These are phyloP conservation scores for Talaromyces funiculosus DNA, from an alignment of 2,329 filamentous ascomycete species.

Conservation along the genomic window DNA sequence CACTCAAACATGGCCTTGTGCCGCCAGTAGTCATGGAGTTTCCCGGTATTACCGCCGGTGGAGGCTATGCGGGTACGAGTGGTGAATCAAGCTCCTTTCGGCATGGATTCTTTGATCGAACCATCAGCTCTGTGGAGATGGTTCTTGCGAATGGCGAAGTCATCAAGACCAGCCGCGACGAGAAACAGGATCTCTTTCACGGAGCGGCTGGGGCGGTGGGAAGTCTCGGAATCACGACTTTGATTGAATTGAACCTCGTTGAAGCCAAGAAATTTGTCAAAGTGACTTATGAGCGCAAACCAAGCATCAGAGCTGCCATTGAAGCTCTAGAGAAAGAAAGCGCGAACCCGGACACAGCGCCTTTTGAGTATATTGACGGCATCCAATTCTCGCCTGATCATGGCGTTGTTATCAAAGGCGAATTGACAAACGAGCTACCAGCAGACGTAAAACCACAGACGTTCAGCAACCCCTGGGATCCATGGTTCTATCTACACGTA, in stretches of 20 bases:
- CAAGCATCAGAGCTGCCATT: slow-evolving; percentile 46
- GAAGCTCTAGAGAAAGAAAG: slow-evolving; percentile 43
- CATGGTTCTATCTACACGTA: slow-evolving; percentile 70
- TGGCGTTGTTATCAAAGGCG: slow-evolving; percentile 58
- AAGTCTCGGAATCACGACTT: slow-evolving; percentile 56
- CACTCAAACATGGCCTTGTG: slow-evolving; percentile 51
- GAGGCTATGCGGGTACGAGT: slow-evolving; percentile 58
- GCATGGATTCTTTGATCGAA: slow-evolving; percentile 62
- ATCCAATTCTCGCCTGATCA: slow-evolving; percentile 55
- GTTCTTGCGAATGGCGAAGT: slow-evolving; percentile 55
- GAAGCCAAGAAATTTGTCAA: slow-evolving; percentile 54
- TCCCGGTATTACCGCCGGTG: slow-evolving; percentile 63
- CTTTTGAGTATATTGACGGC: slow-evolving; percentile 62
- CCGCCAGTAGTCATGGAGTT: slow-evolving; percentile 67
- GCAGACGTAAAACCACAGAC: slow-evolving; percentile 29
- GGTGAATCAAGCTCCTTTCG: slow-evolving; percentile 61
- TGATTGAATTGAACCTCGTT: slow-evolving; percentile 55
- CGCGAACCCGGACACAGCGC: slow-evolving; percentile 26
- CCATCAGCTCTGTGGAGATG: slow-evolving; percentile 58
- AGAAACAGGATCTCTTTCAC: slow-evolving; percentile 52
- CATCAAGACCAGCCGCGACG: slow-evolving; percentile 37
- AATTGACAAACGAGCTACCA: slow-evolving; percentile 46
- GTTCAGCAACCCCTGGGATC: slow-evolving; percentile 57
- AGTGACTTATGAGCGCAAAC: slow-evolving; percentile 55
- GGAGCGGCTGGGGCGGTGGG: slow-evolving; percentile 57